Percentiles rank a stretch among this genome's conserved stretches.
Conservation (phyloP, 148 eudicot species). For the Limonium bicolor region DNA sequence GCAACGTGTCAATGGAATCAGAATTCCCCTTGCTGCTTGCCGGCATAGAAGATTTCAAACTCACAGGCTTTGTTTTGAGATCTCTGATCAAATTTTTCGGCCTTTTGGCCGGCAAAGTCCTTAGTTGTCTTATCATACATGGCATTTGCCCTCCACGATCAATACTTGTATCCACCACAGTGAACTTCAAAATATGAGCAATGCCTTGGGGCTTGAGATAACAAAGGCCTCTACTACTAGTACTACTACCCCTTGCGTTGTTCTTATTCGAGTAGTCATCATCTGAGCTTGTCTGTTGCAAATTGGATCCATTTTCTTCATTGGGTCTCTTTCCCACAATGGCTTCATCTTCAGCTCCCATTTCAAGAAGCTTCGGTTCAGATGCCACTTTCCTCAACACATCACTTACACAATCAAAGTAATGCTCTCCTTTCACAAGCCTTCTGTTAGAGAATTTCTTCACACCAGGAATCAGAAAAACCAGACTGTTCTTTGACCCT, state of each 20-base stretch:
- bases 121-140: slow-evolving; percentile 9
- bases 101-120: slow-evolving; percentile 8
- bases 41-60: background rate
- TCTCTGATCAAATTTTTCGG: background rate
- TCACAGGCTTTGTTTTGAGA: slow-evolving; percentile 3
- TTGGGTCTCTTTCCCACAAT: too few species aligned
- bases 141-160: background rate
- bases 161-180: slow-evolving; percentile 18
- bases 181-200: slow-evolving; percentile 4
- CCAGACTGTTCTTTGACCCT: slow-evolving; percentile 5
- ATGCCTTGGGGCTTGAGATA: slow-evolving; percentile 8
- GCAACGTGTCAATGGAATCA: background rate
- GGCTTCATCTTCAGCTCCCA: slow-evolving; percentile 4
- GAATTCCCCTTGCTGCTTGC: background rate
- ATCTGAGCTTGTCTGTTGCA: background rate
- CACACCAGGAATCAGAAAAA: slow-evolving; percentile 24
- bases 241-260: background rate
- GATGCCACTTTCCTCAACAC: slow-evolving; percentile 18
- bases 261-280: background rate
- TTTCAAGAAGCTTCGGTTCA: slow-evolving; percentile 16
- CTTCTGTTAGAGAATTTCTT: slow-evolving; percentile 18
- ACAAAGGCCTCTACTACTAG: background rate
- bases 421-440: slow-evolving; percentile 17
- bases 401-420: slow-evolving; percentile 20
- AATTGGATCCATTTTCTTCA: background rate